Evolutionary conservation across 2,329 filamentous ascomycete species (phyloP).

Genomic region (Penicillium sp.): DNA sequence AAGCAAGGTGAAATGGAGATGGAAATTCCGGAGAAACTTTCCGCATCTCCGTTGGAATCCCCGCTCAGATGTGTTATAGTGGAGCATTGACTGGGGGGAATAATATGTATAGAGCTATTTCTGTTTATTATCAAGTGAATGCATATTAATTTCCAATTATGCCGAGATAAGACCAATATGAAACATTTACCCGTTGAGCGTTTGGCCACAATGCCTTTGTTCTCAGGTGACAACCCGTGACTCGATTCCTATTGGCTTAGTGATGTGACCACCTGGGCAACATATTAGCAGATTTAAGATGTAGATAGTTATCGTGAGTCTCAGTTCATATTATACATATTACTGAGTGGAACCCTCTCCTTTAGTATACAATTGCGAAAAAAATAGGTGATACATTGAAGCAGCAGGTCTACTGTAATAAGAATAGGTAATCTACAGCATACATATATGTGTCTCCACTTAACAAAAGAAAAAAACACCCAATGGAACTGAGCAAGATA

Average conservation of each 20-base stretch:
- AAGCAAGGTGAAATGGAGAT: not conserved
- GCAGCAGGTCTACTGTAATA: not conserved
- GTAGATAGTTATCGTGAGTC: not conserved
- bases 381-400: not conserved
- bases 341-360: not conserved
- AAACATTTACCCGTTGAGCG: not conserved
- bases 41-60: slow-evolving; percentile 18
- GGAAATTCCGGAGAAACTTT: slow-evolving; percentile 23
- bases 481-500: not conserved
- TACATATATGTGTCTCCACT: not conserved
- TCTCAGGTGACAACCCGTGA: not conserved
- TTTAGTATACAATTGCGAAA: not conserved
- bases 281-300: not conserved
- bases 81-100: not conserved
- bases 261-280: too few species aligned
- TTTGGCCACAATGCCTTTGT: not conserved
- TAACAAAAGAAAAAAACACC: not conserved
- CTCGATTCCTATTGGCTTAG: not conserved
- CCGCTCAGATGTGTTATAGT: slow-evolving; percentile 3
- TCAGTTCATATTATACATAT: not conserved
- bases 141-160: not conserved
- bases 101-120: not conserved
- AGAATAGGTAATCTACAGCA: not conserved
- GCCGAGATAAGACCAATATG: not conserved
- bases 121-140: not conserved